These are phyloP conservation scores for Zygosaccharomyces rouxii DNA, from an alignment of 805 yeast species.

Conservation along the genomic window DNA sequence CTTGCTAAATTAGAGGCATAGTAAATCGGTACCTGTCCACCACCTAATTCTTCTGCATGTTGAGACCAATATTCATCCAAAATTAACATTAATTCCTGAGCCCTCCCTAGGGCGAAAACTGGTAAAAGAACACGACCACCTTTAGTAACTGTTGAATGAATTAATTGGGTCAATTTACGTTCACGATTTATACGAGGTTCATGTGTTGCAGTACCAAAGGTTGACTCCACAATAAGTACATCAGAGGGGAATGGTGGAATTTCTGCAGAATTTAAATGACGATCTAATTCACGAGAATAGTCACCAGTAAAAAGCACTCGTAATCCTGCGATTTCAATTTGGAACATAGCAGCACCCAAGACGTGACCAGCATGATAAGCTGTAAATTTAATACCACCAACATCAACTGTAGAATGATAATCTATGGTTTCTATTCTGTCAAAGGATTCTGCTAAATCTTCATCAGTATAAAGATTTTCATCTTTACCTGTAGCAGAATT, in stretches of 20 bases:
- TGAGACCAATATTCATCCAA: slow-evolving; percentile 92
- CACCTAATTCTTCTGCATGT: slow-evolving; percentile 69
- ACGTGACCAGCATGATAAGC: slow-evolving; percentile 99
- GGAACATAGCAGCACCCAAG: slow-evolving; percentile 96
- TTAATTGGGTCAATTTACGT: slow-evolving; percentile 67
- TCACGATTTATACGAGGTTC: slow-evolving; percentile 88
- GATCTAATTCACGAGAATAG: slow-evolving; percentile 90
- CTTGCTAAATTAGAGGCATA: slow-evolving; percentile 92
- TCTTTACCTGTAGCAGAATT: slow-evolving; percentile 38
- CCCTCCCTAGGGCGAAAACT: slow-evolving; percentile 93
- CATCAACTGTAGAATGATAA: slow-evolving; percentile 91
- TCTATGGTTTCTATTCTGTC: slow-evolving; percentile 91
- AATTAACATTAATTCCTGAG: slow-evolving; percentile 86
- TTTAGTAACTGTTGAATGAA: slow-evolving; percentile 75
- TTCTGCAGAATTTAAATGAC: slow-evolving; percentile 94
- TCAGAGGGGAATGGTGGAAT: slow-evolving; percentile 87
- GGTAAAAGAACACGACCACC: slow-evolving; percentile 94
- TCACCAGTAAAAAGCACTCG: slow-evolving; percentile 92
- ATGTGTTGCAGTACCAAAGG: slow-evolving; percentile 97
- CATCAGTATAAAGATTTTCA: slow-evolving; percentile 76
- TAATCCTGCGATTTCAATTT: slow-evolving; percentile 90
- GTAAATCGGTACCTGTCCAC: slow-evolving; percentile 64
- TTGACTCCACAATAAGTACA: slow-evolving; percentile 86
- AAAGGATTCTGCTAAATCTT: slow-evolving; percentile 80
- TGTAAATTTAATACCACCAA: slow-evolving; percentile 90